phyloP scores from a whole-genome alignment of 1,284 basidiomycete genomes.

The Marasmius tenuissimus region DNA sequence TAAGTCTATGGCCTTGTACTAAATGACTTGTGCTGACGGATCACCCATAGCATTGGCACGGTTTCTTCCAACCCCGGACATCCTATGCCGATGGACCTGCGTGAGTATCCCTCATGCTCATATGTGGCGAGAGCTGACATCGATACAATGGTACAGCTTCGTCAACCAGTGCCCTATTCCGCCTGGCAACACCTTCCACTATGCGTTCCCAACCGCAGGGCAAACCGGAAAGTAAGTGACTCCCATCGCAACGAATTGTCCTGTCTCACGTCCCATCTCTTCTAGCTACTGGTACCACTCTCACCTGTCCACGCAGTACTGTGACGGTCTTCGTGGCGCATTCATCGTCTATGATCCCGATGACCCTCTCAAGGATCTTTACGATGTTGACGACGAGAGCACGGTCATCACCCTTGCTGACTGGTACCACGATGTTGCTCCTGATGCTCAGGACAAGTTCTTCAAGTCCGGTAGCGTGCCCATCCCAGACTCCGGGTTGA shows the following conservation, averaged over 20 bases:
- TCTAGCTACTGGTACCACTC: conserved; percentile 33
- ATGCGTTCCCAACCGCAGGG: conserved; percentile 27
- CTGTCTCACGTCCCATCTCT: neutral
- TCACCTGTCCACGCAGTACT: conserved; percentile 45
- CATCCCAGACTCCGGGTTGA: conserved; percentile 33
- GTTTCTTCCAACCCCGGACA: conserved; percentile 26
- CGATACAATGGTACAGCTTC: conserved; percentile 16
- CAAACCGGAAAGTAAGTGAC: conserved; percentile 26
- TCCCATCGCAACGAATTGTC: neutral
- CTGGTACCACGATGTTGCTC: conserved; percentile 36
- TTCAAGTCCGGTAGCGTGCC: conserved; percentile 34
- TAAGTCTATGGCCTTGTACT: conserved; percentile 5
- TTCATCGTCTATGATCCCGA: conserved; percentile 33
- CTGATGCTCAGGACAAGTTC: conserved; percentile 36
- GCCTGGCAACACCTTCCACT: conserved; percentile 27
- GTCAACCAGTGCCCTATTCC: conserved; percentile 48
- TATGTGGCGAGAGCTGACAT: neutral
- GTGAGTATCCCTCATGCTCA: conserved; percentile 6
- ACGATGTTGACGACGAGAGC: conserved; percentile 30
- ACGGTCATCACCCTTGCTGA: conserved; percentile 31
- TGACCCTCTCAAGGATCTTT: conserved; percentile 28
- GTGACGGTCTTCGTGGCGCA: conserved; percentile 21
- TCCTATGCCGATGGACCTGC: conserved; percentile 28
- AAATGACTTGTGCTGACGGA: neutral
- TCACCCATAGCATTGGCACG: conserved; percentile 27